Conservation (phyloP, 139 green algal species). For the Pleodorina starrii region DNA sequence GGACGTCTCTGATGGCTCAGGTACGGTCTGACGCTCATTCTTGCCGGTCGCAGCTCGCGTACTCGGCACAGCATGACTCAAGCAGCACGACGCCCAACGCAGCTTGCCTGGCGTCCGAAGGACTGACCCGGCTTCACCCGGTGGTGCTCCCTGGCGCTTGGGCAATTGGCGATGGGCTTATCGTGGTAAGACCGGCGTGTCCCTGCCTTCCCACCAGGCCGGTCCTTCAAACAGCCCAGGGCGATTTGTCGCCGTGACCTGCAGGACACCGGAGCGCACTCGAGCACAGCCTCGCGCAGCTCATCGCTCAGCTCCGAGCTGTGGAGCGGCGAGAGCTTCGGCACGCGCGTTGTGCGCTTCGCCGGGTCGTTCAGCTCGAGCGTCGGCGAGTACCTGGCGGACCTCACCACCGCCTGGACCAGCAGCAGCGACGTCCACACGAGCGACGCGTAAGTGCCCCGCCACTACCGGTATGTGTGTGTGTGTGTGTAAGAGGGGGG, state of each 20-base stretch:
- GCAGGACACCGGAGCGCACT: background rate
- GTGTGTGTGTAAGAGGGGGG: no score
- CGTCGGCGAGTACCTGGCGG: background rate
- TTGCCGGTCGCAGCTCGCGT: no score
- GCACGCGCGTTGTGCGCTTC: background rate
- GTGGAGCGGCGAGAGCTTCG: background rate
- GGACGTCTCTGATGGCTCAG: no score
- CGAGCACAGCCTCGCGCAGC: background rate
- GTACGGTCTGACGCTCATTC: no score
- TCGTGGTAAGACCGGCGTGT: background rate
- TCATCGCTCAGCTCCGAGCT: background rate
- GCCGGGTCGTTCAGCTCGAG: background rate
- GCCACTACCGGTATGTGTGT: no score
- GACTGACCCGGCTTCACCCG: background rate
- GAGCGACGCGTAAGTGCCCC: no score
- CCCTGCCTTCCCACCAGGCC: no score
- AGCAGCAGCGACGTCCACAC: no score
- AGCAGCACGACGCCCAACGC: no score
- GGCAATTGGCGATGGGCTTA: slow-evolving; percentile 18
- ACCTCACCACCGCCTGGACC: slow-evolving; percentile 5
- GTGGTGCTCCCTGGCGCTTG: slow-evolving; percentile 5
- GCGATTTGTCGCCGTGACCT: background rate
- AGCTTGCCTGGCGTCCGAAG: no score
- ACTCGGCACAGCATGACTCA: no score
- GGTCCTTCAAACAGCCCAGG: no score